Evolutionary conservation across 495 filamentous ascomycete species (phyloP), one percentile per base, ranked within the genome.

Genomic region (Venustampulla echinocandica): DNA sequence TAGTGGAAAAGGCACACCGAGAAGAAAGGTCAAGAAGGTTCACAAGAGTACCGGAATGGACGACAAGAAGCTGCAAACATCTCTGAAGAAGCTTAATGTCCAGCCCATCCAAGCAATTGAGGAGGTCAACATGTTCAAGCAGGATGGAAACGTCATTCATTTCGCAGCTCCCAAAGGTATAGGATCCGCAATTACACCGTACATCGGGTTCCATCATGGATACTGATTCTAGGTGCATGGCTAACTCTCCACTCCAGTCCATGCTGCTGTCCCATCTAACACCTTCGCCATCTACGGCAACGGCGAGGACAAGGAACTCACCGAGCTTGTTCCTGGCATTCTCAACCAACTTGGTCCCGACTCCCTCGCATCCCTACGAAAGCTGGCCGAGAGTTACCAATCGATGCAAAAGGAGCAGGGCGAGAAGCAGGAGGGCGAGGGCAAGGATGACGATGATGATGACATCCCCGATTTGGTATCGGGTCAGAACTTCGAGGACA

Each of bases 121-220:
- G 80, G 92, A 98, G 74, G 92, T 98, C 64, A 98, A 98, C 80
- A 98, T 97, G 93, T 97, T 97, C 82, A 98, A 97, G 80, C 83
- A 85, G 67, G 92, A 98, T 61, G 92, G 92, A 59, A 98, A 98
- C 69, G 92, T 98, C 67, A 97, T 98, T 65, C 92, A 98, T 79
- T 98, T 98, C 67, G 80, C 86, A 60, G 85, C 85, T 54, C 92
- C 92, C 43, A 96, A 95, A 73, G 92, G 92, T 97, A 67, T 58
- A 19, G 38, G 23, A 17, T 3, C 10, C 27, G 1, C 11, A 10
- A n/a, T n/a, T 18, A 47, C 21, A 15, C 15, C 35, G 19, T 23
- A 17, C 17, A 39, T 47, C 18, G 34, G 4, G n/a, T 18, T 42
- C 6, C 38, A 39, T 23, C 7, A 11, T 17, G 19, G 20, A 22